phyloP scores from a whole-genome alignment of 331 rosid genomes.

The Pyracantha coccinea region DNA sequence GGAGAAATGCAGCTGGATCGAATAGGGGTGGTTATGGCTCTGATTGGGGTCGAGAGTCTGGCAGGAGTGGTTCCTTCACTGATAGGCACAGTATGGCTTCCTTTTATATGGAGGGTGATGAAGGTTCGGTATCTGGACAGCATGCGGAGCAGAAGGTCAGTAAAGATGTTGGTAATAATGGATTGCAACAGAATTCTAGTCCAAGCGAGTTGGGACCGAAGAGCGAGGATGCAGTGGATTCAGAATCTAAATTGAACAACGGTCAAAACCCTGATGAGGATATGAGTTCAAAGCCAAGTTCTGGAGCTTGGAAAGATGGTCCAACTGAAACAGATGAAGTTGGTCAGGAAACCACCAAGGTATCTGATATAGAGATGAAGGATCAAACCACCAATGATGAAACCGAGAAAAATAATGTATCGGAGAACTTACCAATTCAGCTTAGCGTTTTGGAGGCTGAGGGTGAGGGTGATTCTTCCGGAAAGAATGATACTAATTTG shows the following conservation, averaged over 20 bases:
- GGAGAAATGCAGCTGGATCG: conserved; percentile 22
- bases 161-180: conserved; percentile 25
- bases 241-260: conserved; percentile 27
- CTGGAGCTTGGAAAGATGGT: conserved; percentile 29
- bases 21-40: conserved; percentile 32
- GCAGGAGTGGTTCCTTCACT: conserved; percentile 53
- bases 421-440: conserved; percentile 32
- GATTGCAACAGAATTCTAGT: conserved; percentile 17
- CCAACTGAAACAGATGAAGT: conserved; percentile 13
- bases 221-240: conserved; percentile 35
- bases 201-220: conserved; percentile 23
- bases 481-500: conserved; percentile 40
- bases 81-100: conserved; percentile 40
- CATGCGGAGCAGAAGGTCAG: conserved; percentile 32
- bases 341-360: conserved; percentile 18
- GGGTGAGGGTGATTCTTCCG: conserved; percentile 31
- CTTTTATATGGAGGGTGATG: conserved; percentile 35
- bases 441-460: conserved; percentile 28
- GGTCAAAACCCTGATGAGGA: conserved; percentile 29
- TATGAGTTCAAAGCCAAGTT: conserved; percentile 29
- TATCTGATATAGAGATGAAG: conserved; percentile 38
- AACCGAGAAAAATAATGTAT: conserved; percentile 31
- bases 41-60: conserved; percentile 59
- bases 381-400: conserved; percentile 32
- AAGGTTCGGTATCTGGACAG: conserved; percentile 29